Evolutionary conservation across 371 early-diverging fungal genomes (phyloP).

Genomic region (Apophysomyces sp.): DNA sequence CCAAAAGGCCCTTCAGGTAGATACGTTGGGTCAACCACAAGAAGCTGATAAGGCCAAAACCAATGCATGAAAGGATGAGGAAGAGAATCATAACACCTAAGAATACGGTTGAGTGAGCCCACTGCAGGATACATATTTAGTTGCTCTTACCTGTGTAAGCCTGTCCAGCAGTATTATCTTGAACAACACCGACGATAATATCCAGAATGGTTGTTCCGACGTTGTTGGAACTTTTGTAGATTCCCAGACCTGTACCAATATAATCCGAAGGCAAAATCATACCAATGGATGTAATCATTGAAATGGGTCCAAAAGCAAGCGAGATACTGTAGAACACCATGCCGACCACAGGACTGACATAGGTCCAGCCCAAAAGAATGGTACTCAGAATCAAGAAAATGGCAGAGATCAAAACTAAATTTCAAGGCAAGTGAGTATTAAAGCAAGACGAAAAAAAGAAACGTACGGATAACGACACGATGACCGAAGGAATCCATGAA

Average conservation of each 20-base stretch:
- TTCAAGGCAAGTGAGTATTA: neutral
- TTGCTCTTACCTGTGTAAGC: slow-evolving; percentile 30
- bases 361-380: slow-evolving; percentile 44
- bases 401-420: slow-evolving; percentile 31
- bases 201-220: slow-evolving; percentile 52
- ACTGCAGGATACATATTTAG: neutral
- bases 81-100: slow-evolving; percentile 41
- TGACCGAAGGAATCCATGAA: slow-evolving; percentile 52
- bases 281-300: slow-evolving; percentile 52
- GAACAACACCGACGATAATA: slow-evolving; percentile 49
- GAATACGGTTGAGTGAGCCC: neutral
- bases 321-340: slow-evolving; percentile 50
- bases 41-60: slow-evolving; percentile 28
- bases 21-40: slow-evolving; percentile 32
- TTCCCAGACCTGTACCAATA: slow-evolving; percentile 57
- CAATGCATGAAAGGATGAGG: slow-evolving; percentile 30
- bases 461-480: slow-evolving; percentile 36
- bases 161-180: slow-evolving; percentile 40
- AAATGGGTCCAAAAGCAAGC: slow-evolving; percentile 53
- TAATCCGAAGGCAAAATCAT: slow-evolving; percentile 49
- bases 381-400: slow-evolving; percentile 43
- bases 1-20: slow-evolving; percentile 30
- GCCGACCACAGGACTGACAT: slow-evolving; percentile 41
- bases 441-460: neutral
- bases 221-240: slow-evolving; percentile 49